Evolutionary conservation across 805 yeast genomes (phyloP).

Genomic region (Kazachstania taianensis): DNA sequence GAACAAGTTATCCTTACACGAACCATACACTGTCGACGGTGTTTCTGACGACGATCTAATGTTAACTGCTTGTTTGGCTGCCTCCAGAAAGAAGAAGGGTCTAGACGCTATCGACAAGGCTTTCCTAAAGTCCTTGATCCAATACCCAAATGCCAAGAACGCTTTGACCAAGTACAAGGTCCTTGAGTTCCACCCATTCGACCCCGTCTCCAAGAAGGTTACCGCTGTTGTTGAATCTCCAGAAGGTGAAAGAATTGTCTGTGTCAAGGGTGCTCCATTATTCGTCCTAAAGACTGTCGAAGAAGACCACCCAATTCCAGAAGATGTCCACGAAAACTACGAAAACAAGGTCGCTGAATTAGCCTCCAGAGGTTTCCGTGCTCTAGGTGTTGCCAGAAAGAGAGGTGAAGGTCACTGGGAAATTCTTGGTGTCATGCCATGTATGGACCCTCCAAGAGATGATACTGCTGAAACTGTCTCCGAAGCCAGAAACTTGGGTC

Average conservation of each 20-base stretch:
- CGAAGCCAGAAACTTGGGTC: slow-evolving; percentile 86
- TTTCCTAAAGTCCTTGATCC: slow-evolving; percentile 80
- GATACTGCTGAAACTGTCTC: slow-evolving; percentile 90
- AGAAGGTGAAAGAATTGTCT: slow-evolving; percentile 86
- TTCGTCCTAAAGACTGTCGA: slow-evolving; percentile 94
- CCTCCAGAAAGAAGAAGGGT: slow-evolving; percentile 97
- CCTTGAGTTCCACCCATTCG: slow-evolving; percentile 92
- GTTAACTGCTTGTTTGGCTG: slow-evolving; percentile 97
- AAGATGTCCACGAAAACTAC: slow-evolving; percentile 86
- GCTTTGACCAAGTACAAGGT: slow-evolving; percentile 92
- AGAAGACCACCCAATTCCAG: slow-evolving; percentile 94
- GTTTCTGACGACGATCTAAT: slow-evolving; percentile 91
- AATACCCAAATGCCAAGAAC: slow-evolving; percentile 86
- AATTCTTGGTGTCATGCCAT: slow-evolving; percentile 95
- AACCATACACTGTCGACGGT: slow-evolving; percentile 97
- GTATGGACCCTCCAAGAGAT: slow-evolving; percentile 98
- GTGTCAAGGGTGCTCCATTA: slow-evolving; percentile 98
- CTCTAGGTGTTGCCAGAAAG: slow-evolving; percentile 97
- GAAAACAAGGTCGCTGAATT: slow-evolving; percentile 96
- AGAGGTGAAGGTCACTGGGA: slow-evolving; percentile 98
- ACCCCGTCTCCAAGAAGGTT: slow-evolving; percentile 95
- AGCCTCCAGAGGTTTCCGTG: slow-evolving; percentile 97
- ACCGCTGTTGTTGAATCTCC: slow-evolving; percentile 92
- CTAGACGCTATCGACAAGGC: slow-evolving; percentile 96
- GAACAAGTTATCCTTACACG: slow-evolving; percentile 91